Base-by-base conservation (phyloP, 2,329 filamentous ascomycete genomes). In the Alternaria infectoria region DNA sequence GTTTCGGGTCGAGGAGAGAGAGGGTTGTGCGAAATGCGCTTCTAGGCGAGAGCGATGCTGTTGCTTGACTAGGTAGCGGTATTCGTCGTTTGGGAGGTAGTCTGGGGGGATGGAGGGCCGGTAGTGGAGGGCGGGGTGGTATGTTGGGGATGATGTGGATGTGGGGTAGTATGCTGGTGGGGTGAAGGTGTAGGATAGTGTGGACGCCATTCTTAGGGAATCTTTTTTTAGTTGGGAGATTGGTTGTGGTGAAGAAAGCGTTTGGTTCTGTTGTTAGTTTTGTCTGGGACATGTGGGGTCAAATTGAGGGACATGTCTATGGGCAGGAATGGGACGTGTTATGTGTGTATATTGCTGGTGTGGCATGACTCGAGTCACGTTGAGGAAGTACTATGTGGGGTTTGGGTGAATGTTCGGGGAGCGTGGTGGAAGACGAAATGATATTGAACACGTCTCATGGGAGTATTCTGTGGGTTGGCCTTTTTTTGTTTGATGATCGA, bases 1-100 rank as follows among this genome's bases (percentile, higher is more conserved):
- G 23, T 46, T 32, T 11, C 40, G 12, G 9, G 17, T 19, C 5
- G 17, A 46, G 8, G n/a, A 13, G 43, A 43, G 44, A 50, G 19
- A 13, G 26, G 23, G 32, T n/a, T 47, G n/a, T 9, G 54, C 23
- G 26, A 62, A 64, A 19, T 66, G 65, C 1, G 19, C 11, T 17
- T 67, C 57, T 17, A 69, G 47, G 19, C 45, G 46, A 6, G 43
- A 47, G 19, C 56, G 60, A 21, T 59, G 12, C 7, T 66, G 64
- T 3, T 32, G 58, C 10, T 54, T 56, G 17, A 30, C 17, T 8
- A 69, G 49, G 7, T 23, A 50, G 15, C 45, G 49, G 21, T 57
- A 64, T 36, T 69, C 66, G 6, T 69, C 65, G 6, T 28, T 50
- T 1, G 66, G 66, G 6, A 69, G 66, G 51, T 52, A 49, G 32